phyloP scores from a whole-genome alignment of 2,329 filamentous ascomycete species.

The Penicillium sp. region DNA sequence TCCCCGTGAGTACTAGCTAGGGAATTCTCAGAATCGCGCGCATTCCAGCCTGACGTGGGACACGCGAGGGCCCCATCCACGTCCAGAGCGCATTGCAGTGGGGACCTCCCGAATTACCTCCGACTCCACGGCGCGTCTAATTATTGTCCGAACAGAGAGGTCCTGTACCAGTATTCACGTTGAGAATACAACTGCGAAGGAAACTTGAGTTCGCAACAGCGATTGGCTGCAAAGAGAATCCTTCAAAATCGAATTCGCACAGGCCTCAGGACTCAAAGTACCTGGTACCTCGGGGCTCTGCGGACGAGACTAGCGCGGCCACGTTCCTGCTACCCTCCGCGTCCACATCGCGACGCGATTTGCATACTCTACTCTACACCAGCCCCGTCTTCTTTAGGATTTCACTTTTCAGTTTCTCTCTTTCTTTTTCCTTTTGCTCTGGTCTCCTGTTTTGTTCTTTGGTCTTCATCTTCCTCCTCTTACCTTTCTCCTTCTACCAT shows the following conservation, averaged over 20 bases:
- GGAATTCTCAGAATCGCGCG: conserved; percentile 15
- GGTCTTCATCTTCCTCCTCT: conserved; percentile 11
- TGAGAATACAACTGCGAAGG: neutral
- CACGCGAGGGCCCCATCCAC: conserved; percentile 26
- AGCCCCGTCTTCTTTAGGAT: conserved; percentile 16
- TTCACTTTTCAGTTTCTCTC: conserved; percentile 4
- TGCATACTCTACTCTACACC: conserved; percentile 27
- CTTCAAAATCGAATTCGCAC: no score
- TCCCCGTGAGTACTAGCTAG: no score
- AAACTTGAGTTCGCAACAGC: neutral
- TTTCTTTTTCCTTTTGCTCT: conserved; percentile 13
- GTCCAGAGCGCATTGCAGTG: conserved; percentile 17
- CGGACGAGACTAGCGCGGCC: conserved; percentile 28
- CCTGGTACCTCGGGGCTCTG: conserved; percentile 17
- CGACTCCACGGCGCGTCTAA: conserved; percentile 13
- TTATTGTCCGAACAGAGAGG: neutral
- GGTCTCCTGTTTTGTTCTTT: conserved; percentile 10
- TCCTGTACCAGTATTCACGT: neutral
- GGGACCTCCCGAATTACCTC: conserved; percentile 21
- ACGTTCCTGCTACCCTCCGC: conserved; percentile 34
- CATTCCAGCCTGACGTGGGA: conserved; percentile 24
- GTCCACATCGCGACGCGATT: conserved; percentile 42
- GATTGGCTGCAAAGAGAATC: neutral
- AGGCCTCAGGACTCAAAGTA: no score
- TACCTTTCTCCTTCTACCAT: conserved; percentile 8